A percentile compares a stretch with the other conserved stretches of the same genome.
Conservation (phyloP, 2,329 filamentous ascomycete species). For the Dryadomyces sulphureus region DNA sequence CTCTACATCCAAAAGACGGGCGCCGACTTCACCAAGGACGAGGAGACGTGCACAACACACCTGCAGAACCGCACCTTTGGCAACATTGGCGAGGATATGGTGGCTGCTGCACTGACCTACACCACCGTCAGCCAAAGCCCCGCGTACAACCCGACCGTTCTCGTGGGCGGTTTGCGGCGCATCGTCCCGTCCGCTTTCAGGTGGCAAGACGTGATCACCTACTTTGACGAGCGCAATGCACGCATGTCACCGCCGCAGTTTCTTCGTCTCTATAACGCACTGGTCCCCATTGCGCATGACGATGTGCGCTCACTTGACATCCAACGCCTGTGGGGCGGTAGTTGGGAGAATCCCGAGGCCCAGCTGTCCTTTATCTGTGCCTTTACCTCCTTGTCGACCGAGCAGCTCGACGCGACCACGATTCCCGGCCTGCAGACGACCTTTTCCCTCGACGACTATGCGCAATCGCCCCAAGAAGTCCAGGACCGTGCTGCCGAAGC, state of each 20-base stretch:
- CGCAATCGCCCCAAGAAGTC: slow-evolving; percentile 31
- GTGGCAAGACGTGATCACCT: slow-evolving; percentile 58
- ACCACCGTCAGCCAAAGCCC: slow-evolving; percentile 43
- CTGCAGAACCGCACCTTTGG: slow-evolving; percentile 37
- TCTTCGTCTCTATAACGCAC: slow-evolving; percentile 60
- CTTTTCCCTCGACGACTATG: slow-evolving; percentile 49
- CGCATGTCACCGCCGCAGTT: slow-evolving; percentile 71
- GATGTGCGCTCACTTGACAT: slow-evolving; percentile 57
- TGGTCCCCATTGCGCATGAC: slow-evolving; percentile 57
- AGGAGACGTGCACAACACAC: slow-evolving; percentile 47
- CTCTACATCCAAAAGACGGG: slow-evolving; percentile 62
- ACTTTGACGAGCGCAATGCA: slow-evolving; percentile 68
- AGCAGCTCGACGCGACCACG: slow-evolving; percentile 68
- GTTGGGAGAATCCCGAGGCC: slow-evolving; percentile 74
- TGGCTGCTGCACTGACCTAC: slow-evolving; percentile 64
- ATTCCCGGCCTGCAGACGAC: slow-evolving; percentile 71
- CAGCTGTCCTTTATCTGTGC: slow-evolving; percentile 90
- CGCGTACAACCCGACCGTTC: slow-evolving; percentile 32
- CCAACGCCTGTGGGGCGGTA: slow-evolving; percentile 77
- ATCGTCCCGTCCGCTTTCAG: slow-evolving; percentile 48
- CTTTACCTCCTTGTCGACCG: slow-evolving; percentile 60
- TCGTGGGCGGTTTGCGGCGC: slow-evolving; percentile 49
- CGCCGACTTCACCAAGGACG: slow-evolving; percentile 56
- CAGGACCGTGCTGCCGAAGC: slow-evolving; percentile 43
- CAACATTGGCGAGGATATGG: slow-evolving; percentile 63